Base-by-base conservation (phyloP, 768 basidiomycete species). In the Zangia roseola region DNA sequence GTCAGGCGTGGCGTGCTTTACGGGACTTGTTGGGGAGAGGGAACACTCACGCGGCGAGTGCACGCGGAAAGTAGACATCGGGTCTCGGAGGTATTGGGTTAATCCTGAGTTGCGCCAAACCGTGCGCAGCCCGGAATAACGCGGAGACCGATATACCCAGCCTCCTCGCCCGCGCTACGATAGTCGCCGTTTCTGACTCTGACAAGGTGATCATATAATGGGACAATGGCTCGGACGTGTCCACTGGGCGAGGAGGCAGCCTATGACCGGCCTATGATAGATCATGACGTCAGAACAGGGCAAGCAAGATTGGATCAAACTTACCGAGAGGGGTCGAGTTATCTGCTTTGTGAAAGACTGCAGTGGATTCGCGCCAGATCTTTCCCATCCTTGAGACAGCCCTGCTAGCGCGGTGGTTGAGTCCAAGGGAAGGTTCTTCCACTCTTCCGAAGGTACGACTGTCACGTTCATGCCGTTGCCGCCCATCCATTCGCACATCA, bases 341-440 rank as follows among this genome's bases (percentile, higher is more conserved):
- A 7, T 13, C 25, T 53, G 43, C 14, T 49, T 44, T 7, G 43
- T 26, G 0, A 52, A 42, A 8, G 53, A 51, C 16, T 49, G 47
- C 23, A 63, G 24, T 24, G 63, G 52, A 23, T 13, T 42, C 6
- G 6, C 23, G 12, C 61, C 63, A 2, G 16, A 35, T 4, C 43
- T 49, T 10, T 36, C 47, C 62, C 64, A 65, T n/a, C 44, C 55
- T 3, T 46, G 13, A 17, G 40, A 50, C 10, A 26, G 44, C 9
- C 62, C 62, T 14, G 58, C 64, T 0, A 45, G 64, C 2, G 63
- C 62, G 21, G 45, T 51, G 20, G 67, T 50, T 7, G 61, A 62
- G 20, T 63, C 62, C 8, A 53, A 46, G 1, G 64, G 64, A 13
- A 64, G 58, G 38, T 64, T 55, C 20, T 50, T 57, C 61, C 62